phyloP scores from a whole-genome alignment of 106 monocot species.

The Amphibolis antarctica region DNA sequence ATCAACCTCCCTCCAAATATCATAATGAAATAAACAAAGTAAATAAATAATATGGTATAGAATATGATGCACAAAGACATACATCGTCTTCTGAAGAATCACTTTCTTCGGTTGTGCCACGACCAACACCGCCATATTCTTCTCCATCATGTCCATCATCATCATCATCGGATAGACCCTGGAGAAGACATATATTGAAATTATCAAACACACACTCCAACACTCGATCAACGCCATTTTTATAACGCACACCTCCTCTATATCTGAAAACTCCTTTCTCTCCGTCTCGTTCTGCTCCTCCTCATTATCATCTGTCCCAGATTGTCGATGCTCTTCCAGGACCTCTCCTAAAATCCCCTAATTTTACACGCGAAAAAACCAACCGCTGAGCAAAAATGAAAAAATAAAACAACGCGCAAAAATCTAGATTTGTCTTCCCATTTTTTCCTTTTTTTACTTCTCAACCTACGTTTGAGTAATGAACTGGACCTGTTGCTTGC shows the following conservation, averaged over 20 bases:
- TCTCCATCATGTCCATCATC: background rate
- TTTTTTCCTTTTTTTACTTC: too few relatives aligned
- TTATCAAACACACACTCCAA: background rate
- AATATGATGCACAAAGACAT: background rate
- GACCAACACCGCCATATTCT: background rate
- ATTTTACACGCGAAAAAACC: too few relatives aligned
- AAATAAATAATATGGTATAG: background rate
- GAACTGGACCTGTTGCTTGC: background rate
- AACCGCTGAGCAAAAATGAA: too few relatives aligned
- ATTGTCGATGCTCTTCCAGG: too few relatives aligned
- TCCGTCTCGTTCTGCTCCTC: background rate
- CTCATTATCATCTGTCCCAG: background rate
- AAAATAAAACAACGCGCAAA: too few relatives aligned
- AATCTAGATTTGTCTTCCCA: too few relatives aligned
- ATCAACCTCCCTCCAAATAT: background rate
- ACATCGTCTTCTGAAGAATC: conserved; percentile 98
- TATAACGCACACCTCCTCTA: background rate
- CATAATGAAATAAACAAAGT: background rate
- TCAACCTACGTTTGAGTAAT: background rate
- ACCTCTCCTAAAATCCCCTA: too few relatives aligned
- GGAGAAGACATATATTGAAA: background rate
- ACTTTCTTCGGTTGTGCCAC: conserved; percentile 32
- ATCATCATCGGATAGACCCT: background rate
- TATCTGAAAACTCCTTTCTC: background rate
- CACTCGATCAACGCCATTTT: background rate